These are phyloP conservation scores for Tylopilus sp. DNA, from an alignment of 768 basidiomycete genomes.

Conservation along the genomic window DNA sequence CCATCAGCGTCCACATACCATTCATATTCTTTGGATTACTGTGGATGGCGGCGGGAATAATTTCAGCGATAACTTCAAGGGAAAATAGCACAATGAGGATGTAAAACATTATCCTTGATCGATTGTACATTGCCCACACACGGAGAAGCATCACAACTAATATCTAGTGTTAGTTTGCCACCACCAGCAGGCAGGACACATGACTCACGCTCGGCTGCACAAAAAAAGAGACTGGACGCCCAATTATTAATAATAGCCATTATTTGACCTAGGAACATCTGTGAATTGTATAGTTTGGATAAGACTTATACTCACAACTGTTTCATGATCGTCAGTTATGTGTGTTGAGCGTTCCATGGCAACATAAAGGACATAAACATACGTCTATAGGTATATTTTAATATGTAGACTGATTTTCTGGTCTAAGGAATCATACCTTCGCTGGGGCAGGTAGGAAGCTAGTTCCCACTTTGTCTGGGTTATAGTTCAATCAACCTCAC, in stretches of 20 bases:
- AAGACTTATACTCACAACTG: background rate
- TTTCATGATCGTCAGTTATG: background rate
- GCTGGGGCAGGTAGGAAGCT: background rate
- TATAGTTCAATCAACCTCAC: no score
- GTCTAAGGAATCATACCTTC: background rate
- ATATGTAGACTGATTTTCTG: background rate
- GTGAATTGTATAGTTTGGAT: background rate
- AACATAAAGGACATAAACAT: background rate
- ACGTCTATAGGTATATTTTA: background rate
- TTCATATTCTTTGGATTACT: background rate
- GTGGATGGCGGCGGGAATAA: background rate
- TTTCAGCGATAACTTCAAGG: background rate
- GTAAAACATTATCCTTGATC: background rate
- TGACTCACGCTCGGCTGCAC: background rate
- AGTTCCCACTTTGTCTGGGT: no score
- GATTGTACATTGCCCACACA: background rate
- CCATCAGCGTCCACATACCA: background rate
- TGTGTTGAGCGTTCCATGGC: background rate
- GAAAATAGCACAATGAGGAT: background rate
- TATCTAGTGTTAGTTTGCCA: background rate
- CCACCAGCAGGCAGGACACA: background rate
- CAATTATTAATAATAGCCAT: background rate
- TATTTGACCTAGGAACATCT: background rate
- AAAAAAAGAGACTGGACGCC: background rate
- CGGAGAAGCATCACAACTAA: background rate